phyloP scores from a whole-genome alignment of 805 yeast genomes.

The Metschnikowia continentalis region DNA sequence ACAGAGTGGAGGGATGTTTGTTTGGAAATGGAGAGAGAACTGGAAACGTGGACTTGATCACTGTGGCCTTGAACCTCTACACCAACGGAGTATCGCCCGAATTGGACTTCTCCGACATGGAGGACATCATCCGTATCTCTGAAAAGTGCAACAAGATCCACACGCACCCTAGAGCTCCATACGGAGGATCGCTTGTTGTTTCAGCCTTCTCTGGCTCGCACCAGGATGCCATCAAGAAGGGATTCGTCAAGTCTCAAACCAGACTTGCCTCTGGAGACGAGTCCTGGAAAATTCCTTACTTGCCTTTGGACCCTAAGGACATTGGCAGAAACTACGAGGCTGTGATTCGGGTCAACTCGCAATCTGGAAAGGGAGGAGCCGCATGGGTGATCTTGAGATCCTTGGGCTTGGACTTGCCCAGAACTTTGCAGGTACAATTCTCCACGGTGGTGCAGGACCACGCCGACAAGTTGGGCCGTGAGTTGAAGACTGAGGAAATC shows the following conservation, averaged over 20 bases:
- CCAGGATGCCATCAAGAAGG: conserved; percentile 69
- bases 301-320: conserved; percentile 78
- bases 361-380: conserved; percentile 87
- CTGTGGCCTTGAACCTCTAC: conserved; percentile 73
- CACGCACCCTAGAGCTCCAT: conserved; percentile 71
- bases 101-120: conserved; percentile 66
- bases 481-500: conserved; percentile 65
- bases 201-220: conserved; percentile 76
- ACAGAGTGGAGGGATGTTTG: conserved; percentile 78
- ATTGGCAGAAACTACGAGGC: conserved; percentile 80
- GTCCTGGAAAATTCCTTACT: conserved; percentile 67
- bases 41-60: conserved; percentile 75
- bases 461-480: conserved; percentile 67
- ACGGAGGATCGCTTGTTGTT: conserved; percentile 74
- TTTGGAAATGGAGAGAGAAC: conserved; percentile 85
- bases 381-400: conserved; percentile 75
- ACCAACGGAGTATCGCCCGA: conserved; percentile 73
- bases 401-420: conserved; percentile 69
- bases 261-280: conserved; percentile 45
- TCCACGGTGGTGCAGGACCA: conserved; percentile 58
- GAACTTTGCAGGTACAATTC: conserved; percentile 65
- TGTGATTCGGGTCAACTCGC: conserved; percentile 78
- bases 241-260: conserved; percentile 51
- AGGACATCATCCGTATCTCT: conserved; percentile 60
- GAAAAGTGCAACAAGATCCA: conserved; percentile 78